These are phyloP conservation scores for Alnus glutinosa DNA, from an alignment of 306 rosid genomes.

Conservation along the genomic window DNA sequence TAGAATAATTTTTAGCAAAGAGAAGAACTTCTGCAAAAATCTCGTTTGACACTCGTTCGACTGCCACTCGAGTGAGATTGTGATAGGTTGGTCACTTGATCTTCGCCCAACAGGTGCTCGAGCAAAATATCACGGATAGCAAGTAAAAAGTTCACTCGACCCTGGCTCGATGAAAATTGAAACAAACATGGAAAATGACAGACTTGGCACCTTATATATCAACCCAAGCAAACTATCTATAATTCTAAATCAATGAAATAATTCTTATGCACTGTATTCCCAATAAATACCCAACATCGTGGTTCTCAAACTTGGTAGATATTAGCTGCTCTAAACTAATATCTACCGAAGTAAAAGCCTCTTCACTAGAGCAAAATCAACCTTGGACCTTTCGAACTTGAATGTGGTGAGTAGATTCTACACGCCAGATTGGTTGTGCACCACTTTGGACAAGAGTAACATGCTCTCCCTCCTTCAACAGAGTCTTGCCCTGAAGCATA, in stretches of 20 bases:
- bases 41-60: no score
- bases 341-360: conserved; percentile 16
- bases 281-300: not conserved
- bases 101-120: no score
- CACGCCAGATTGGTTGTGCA: conserved; percentile 92
- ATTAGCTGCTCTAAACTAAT: not conserved
- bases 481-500: conserved; percentile 62
- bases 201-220: conserved; percentile 2
- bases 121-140: no score
- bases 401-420: conserved; percentile 84
- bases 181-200: not conserved
- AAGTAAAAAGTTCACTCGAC: no score
- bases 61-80: no score
- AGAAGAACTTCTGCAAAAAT: no score
- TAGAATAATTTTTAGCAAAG: no score
- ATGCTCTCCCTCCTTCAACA: conserved; percentile 59
- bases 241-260: conserved; percentile 19
- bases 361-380: conserved; percentile 38
- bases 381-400: conserved; percentile 81
- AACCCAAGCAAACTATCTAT: conserved; percentile 6
- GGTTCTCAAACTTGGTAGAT: conserved; percentile 19
- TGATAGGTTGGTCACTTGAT: no score
- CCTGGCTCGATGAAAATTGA: no score
- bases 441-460: conserved; percentile 98
- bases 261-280: conserved; percentile 16